Evolutionary conservation across 2,329 filamentous ascomycete species (phyloP).

Genomic region (Alternaria sp.): DNA sequence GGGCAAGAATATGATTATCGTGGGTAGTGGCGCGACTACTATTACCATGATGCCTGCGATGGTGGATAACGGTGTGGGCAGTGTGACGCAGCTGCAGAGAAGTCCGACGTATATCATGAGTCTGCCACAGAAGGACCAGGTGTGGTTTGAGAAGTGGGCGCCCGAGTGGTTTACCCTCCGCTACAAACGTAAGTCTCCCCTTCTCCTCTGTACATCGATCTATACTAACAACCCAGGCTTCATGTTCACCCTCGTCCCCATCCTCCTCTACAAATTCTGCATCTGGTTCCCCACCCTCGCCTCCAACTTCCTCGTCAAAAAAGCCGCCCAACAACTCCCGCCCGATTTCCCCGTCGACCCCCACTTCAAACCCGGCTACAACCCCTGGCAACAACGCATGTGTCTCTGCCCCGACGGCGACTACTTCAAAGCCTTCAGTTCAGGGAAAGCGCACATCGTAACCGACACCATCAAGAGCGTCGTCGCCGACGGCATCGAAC

Average conservation of each 20-base stretch:
- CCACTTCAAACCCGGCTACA: conserved; percentile 56
- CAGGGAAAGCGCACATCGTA: conserved; percentile 60
- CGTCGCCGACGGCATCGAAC: conserved; percentile 55
- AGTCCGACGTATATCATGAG: conserved; percentile 69
- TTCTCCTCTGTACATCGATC: no score
- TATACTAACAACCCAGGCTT: conserved; percentile 33
- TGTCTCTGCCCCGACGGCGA: conserved; percentile 71
- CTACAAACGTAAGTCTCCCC: conserved; percentile 50
- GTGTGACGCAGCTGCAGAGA: conserved; percentile 81
- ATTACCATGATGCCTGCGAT: conserved; percentile 77
- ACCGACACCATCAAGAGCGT: conserved; percentile 63
- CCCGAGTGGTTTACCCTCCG: conserved; percentile 56
- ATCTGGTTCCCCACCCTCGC: conserved; percentile 60
- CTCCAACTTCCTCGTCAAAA: conserved; percentile 55
- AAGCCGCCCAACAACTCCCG: conserved; percentile 61
- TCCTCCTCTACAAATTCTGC: conserved; percentile 59
- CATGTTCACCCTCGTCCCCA: conserved; percentile 58
- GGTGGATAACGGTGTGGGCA: conserved; percentile 64
- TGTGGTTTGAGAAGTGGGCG: conserved; percentile 48
- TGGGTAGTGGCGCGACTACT: conserved; percentile 81
- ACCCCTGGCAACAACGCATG: conserved; percentile 72
- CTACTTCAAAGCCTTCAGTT: conserved; percentile 61
- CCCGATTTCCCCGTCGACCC: conserved; percentile 49
- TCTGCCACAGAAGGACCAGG: conserved; percentile 53
- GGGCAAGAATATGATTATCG: conserved; percentile 71